A percentile compares a stretch with the other conserved stretches of the same genome.
These are phyloP conservation scores for Hura crepitans DNA, from an alignment of 441 rosid species.

Conservation along the genomic window DNA sequence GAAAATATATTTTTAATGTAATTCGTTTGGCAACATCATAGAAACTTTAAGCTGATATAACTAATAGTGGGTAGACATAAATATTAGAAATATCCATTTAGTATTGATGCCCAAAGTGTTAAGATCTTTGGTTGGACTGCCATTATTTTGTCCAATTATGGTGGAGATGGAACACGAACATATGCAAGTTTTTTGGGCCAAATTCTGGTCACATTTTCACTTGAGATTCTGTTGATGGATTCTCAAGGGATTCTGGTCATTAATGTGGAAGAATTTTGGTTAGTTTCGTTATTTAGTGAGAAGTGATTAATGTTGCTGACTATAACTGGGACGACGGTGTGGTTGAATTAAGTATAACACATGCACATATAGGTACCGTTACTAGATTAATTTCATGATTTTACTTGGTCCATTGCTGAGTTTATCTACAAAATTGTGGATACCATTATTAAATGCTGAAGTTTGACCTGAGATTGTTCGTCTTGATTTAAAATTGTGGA, in stretches of 20 bases:
- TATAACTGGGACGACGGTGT: not conserved
- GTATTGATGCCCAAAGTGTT: not conserved
- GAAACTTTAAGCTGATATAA: too few relatives aligned
- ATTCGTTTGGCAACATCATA: not conserved
- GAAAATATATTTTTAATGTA: not conserved
- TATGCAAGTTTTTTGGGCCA: not conserved
- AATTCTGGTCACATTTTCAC: not conserved
- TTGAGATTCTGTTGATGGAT: not conserved
- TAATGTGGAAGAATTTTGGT: not conserved
- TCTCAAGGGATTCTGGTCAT: not conserved
- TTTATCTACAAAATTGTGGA: not conserved
- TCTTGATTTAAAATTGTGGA: not conserved
- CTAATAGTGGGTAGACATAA: too few relatives aligned
- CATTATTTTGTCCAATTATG: not conserved
- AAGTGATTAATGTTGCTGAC: not conserved
- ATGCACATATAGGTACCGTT: not conserved
- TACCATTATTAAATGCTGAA: not conserved
- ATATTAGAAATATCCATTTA: not conserved
- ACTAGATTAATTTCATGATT: not conserved
- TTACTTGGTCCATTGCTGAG: not conserved
- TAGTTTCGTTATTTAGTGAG: not conserved
- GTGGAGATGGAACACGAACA: not conserved
- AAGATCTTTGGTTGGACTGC: not conserved
- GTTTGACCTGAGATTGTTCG: slow-evolving; percentile 1
- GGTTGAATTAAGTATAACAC: not conserved